Base-by-base conservation (phyloP, 257 asterid genomes). In the Solanum piurae region DNA sequence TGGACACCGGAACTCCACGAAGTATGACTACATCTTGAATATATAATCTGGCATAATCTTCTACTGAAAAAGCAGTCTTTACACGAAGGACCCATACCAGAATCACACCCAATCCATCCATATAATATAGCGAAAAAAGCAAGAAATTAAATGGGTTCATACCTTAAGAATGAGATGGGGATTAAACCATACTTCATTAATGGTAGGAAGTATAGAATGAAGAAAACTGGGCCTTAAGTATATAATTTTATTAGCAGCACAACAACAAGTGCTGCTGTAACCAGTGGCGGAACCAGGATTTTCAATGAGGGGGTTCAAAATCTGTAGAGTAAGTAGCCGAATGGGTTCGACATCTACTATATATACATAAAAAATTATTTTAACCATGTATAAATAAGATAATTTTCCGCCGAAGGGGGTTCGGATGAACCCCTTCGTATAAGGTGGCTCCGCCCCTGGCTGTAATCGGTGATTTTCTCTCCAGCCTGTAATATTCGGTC, bases 121-220 rank as follows among this genome's bases (percentile, higher is more conserved):
- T 75, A 16, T 38, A 75, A 75, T 23, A 75, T 37, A 37, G 55
- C 1, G n/a, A 5, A 11, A 75, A 38, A 75, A 38, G 58, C 3
- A 8, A 42, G 42, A 11, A 8, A 11, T 76, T 20, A 7, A 38
- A 76, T 40, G 18, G 31, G 27, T 44, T 44, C 27, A 64, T 89
- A 96, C 99, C 99, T 95, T 93, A 91, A 95, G 86, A 89, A 97
- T 92, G 87, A 95, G 98, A 90, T 95, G 79, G 44, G 99, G 96
- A 93, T 97, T 97, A 91, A 97, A 95, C 93, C 90, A 97, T 75
- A 95, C 96, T 91, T 93, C 92, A 88, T 93, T 90, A 52, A 95
- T 80, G 16, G 96, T 74, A 27, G 99, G 99, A 33, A 97, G 93
- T 66, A 92, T 23, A 3, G 87, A 91, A 37, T 93, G 49, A 36